phyloP scores from a whole-genome alignment of 139 green algal species.

The Micromonas pusilla region DNA sequence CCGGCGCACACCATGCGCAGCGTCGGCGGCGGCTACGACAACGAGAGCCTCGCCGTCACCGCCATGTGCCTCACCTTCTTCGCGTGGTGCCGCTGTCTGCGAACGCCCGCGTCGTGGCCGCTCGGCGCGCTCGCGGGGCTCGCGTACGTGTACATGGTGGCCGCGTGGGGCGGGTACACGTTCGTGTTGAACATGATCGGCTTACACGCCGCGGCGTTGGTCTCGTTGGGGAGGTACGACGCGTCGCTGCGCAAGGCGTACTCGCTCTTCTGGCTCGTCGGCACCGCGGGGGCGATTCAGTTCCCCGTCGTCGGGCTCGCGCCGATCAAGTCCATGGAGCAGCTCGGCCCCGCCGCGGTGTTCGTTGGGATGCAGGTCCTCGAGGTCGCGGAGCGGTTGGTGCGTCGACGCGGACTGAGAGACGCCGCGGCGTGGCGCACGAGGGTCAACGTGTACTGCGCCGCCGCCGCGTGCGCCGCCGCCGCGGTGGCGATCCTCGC shows the following conservation, averaged over 20 bases:
- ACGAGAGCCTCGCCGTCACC: constrained; percentile 89
- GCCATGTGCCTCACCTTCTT: constrained; percentile 61
- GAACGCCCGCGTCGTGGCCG: constrained; percentile 15
- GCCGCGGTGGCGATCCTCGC: constrained; percentile 24
- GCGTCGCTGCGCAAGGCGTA: constrained; percentile 36
- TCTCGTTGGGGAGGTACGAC: constrained; percentile 47
- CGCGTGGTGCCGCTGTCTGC: constrained; percentile 38
- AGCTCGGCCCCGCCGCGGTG: constrained; percentile 39
- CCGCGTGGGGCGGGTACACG: constrained; percentile 79
- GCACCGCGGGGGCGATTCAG: constrained; percentile 45
- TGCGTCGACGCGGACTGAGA: background rate
- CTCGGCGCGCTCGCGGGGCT: constrained; percentile 42
- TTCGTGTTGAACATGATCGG: constrained; percentile 94
- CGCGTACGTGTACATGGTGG: constrained; percentile 52
- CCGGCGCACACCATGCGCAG: constrained; percentile 64
- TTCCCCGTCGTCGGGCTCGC: constrained; percentile 44
- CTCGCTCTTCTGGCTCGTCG: constrained; percentile 33
- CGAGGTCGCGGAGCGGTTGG: constrained; percentile 4
- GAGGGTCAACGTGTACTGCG: constrained; percentile 12
- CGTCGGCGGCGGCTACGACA: constrained; percentile 60
- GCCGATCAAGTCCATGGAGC: constrained; percentile 45
- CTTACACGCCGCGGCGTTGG: constrained; percentile 60
- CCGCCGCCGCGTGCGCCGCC: background rate
- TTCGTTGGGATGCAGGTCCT: constrained; percentile 60
- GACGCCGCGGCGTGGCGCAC: constrained; percentile 1